These are phyloP conservation scores for Chrysanthemum makinoi DNA, from an alignment of 129 eudicot species.

Conservation along the genomic window DNA sequence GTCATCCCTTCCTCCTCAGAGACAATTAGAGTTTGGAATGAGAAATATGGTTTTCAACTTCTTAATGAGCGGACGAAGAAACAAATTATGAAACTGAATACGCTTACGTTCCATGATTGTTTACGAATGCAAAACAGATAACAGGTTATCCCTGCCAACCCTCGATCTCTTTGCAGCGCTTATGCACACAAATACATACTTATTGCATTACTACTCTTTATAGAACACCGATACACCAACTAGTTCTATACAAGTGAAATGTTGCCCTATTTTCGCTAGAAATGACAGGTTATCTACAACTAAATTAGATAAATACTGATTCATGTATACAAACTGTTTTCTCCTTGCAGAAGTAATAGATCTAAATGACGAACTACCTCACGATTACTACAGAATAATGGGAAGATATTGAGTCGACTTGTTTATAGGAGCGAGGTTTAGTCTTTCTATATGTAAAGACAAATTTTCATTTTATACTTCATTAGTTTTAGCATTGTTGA, in stretches of 20 bases:
- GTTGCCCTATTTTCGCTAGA: too few species aligned
- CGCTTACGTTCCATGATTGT: slow-evolving; percentile 69
- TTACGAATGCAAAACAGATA: slow-evolving; percentile 43
- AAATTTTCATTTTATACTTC: background rate
- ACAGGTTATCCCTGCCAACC: slow-evolving; percentile 9
- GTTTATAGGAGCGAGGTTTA: background rate
- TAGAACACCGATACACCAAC: background rate
- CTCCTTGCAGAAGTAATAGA: slow-evolving; percentile 25
- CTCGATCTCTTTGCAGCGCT: background rate
- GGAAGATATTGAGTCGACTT: slow-evolving; percentile 3
- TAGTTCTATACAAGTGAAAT: background rate
- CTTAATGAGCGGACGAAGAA: slow-evolving; percentile 22
- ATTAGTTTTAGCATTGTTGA: background rate
- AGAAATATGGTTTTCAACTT: slow-evolving; percentile 40
- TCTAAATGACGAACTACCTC: slow-evolving; percentile 23
- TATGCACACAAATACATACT: background rate
- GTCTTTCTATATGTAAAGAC: background rate
- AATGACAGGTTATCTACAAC: background rate
- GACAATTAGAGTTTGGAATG: slow-evolving; percentile 41
- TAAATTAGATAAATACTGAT: background rate
- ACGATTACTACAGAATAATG: background rate
- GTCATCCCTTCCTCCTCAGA: slow-evolving; percentile 55
- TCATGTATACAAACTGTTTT: background rate
- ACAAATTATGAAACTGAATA: slow-evolving; percentile 40
- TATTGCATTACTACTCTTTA: background rate